Evolutionary conservation across 257 asterid species (phyloP).

Genomic region (Solanum verrucosum): DNA sequence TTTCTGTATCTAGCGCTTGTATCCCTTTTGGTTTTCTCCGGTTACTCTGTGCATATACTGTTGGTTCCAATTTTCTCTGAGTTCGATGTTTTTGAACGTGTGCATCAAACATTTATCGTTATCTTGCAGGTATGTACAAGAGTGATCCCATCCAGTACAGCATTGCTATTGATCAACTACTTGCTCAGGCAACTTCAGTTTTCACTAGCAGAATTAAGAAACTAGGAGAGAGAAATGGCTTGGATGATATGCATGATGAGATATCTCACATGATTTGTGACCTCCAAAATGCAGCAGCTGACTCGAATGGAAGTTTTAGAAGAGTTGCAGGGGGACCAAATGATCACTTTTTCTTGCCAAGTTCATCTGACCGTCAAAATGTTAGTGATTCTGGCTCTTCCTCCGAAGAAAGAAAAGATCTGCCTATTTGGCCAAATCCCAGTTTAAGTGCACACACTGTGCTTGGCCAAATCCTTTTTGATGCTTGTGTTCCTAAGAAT

Average conservation of each 20-base stretch:
- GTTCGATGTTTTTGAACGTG: neutral
- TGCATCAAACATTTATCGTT: neutral
- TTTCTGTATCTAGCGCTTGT: neutral
- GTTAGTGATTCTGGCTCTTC: conserved; percentile 26
- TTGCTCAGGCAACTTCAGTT: conserved; percentile 49
- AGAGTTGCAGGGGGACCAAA: conserved; percentile 74
- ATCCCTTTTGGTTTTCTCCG: neutral
- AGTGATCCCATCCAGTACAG: conserved; percentile 39
- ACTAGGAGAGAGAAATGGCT: conserved; percentile 44
- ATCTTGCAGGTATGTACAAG: conserved; percentile 41
- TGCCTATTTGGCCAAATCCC: conserved; percentile 36
- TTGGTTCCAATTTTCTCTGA: neutral
- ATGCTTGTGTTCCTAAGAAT: conserved; percentile 80
- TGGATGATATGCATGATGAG: conserved; percentile 40
- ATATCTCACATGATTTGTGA: conserved; percentile 63
- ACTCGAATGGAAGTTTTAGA: conserved; percentile 71
- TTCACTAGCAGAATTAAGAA: conserved; percentile 49
- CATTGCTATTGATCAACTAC: conserved; percentile 44
- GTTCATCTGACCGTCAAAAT: conserved; percentile 41
- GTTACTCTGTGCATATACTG: neutral
- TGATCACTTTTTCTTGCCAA: conserved; percentile 77
- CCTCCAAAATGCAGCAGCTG: conserved; percentile 86
- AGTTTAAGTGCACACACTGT: conserved; percentile 57
- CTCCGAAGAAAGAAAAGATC: conserved; percentile 44
- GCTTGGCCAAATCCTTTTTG: conserved; percentile 76